Base-by-base conservation (phyloP, 805 yeast genomes). In the Millerozyma acaciae region DNA sequence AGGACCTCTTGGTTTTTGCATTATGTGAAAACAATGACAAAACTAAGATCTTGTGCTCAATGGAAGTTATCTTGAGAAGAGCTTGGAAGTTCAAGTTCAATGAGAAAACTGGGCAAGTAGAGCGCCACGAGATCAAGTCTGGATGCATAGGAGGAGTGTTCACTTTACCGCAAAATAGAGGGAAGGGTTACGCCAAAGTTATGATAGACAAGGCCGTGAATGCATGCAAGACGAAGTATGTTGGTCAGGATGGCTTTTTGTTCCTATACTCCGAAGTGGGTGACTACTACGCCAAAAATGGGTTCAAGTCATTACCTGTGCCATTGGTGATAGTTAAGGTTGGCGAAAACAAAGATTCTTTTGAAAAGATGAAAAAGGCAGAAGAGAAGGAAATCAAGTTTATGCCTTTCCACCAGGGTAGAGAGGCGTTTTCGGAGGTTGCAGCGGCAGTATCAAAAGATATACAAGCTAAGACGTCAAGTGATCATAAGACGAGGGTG, bases 141-240 rank as follows among this genome's bases (percentile, higher is more conserved):
- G 73, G 68, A 1, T 60, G 68, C 33, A 51, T 67, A 23, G 71
- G 72, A 10, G 68, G 65, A 2, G 73, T 67, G 2, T 66, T 44
- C 47, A 63, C 70, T 3, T 57, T 55, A 30, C 58, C 58, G 4
- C 59, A 55, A 26, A 41, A 55, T 42, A 45, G 73, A 28, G 62
- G 63, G 7, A 51, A 56, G 26, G 70, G 71, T 0, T 54, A 52
- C 34, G 70, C 68, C 10, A 40, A 46, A 16, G 48, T 64, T 17
- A 66, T 67, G 72, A 47, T 64, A 17, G 66, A 63, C 38, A 51
- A 57, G 39, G 37, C 63, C 29, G 58, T 61, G 24, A 54, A 57
- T 15, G 28, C 41, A 16, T 43, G 53, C 16, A 51, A 50, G 37
- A 25, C 18, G 4, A 47, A 49, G 9, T 35, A 32, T 10, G 30